phyloP scores from a whole-genome alignment of 2,329 filamentous ascomycete species.

The Metarhizium rileyi region DNA sequence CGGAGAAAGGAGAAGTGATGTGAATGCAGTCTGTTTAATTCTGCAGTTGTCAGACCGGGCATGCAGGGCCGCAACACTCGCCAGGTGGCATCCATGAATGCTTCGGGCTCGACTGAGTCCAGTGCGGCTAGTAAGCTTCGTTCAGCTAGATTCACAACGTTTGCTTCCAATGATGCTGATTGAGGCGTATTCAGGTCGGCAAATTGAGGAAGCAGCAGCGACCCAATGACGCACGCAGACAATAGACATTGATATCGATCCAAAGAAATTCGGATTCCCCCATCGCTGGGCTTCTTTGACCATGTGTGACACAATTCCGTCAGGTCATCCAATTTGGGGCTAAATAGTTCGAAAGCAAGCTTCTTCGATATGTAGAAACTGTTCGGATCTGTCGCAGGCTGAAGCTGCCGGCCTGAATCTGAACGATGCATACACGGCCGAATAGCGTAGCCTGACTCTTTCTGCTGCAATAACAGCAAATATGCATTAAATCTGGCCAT shows the following conservation, averaged over 20 bases:
- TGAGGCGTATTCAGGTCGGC: conserved; percentile 36
- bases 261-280: conserved; percentile 37
- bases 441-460: neutral
- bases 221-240: conserved; percentile 35
- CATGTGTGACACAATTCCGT: conserved; percentile 36
- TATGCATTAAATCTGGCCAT: conserved; percentile 40
- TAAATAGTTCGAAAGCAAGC: conserved; percentile 43
- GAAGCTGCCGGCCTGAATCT: conserved; percentile 8
- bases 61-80: conserved; percentile 34
- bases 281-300: conserved; percentile 34
- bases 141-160: conserved; percentile 31
- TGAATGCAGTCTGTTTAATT: conserved; percentile 27
- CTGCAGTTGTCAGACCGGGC: conserved; percentile 30
- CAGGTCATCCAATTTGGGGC: conserved; percentile 42
- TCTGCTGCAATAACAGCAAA: conserved; percentile 39
- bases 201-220: conserved; percentile 38
- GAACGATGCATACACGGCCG: conserved; percentile 4
- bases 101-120: conserved; percentile 33
- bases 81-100: conserved; percentile 37
- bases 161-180: conserved; percentile 37
- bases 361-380: conserved; percentile 35
- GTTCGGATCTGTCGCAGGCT: conserved; percentile 18
- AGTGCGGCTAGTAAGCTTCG: conserved; percentile 30
- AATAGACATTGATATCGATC: conserved; percentile 44
- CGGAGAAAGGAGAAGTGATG: conserved; percentile 31